phyloP scores from a whole-genome alignment of 768 basidiomycete species.

The Filobasidium wieringae region DNA sequence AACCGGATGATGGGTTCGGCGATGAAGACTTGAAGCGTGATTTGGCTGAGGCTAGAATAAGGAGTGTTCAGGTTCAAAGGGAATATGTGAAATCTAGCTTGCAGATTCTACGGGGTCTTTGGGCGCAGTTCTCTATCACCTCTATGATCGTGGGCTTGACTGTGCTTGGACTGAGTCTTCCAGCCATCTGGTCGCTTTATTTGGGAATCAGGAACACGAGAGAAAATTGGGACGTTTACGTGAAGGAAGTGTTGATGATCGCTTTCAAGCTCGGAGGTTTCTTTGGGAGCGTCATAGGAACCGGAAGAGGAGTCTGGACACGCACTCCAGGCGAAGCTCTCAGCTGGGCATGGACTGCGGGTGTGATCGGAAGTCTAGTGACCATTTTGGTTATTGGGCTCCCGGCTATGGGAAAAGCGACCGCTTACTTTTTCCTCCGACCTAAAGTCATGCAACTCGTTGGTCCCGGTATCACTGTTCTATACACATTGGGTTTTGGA shows the following conservation, averaged over 20 bases:
- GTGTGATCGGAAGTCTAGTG: not conserved
- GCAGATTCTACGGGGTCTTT: conserved; percentile 63
- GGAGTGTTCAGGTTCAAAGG: not conserved
- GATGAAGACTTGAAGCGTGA: not conserved
- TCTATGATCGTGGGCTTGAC: conserved; percentile 64
- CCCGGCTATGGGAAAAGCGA: not conserved
- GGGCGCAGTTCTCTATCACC: conserved; percentile 83
- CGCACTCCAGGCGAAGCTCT: conserved; percentile 15
- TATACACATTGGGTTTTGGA: conserved; percentile 66
- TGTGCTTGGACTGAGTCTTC: conserved; percentile 49
- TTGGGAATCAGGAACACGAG: conserved; percentile 42
- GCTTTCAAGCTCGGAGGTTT: conserved; percentile 45
- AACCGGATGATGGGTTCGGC: not conserved
- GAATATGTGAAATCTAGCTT: conserved; percentile 43
- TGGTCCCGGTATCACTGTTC: conserved; percentile 34
- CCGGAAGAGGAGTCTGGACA: conserved; percentile 27
- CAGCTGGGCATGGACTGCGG: conserved; percentile 23
- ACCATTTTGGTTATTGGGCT: not conserved
- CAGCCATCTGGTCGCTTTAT: conserved; percentile 52
- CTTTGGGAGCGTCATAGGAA: conserved; percentile 43
- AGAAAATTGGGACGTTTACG: conserved; percentile 33
- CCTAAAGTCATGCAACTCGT: conserved; percentile 14
- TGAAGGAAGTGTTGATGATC: conserved; percentile 47
- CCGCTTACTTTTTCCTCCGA: conserved; percentile 11
- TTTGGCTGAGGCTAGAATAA: not conserved